Evolutionary conservation across 2,329 filamentous ascomycete species (phyloP).

Genomic region (Chaetomium sp.): DNA sequence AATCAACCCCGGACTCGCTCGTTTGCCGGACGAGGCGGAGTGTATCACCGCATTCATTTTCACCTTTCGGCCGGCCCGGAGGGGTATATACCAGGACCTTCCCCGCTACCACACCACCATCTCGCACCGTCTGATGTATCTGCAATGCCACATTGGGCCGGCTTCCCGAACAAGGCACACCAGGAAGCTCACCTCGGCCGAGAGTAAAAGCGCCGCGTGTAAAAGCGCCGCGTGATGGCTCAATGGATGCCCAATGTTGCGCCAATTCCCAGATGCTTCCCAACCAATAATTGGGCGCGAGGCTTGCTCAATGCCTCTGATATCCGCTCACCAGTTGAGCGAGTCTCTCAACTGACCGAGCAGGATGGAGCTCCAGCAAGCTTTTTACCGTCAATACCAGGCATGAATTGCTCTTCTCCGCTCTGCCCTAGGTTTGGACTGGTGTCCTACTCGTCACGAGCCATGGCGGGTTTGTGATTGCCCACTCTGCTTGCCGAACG

Average conservation of each 20-base stretch:
- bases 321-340: slow-evolving; percentile 1
- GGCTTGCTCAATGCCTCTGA: slow-evolving; percentile 19
- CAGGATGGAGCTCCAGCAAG: background rate
- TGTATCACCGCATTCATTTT: background rate
- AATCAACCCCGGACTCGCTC: slow-evolving; percentile 9
- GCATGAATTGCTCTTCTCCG: background rate
- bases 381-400: background rate
- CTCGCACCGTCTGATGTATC: slow-evolving; percentile 11
- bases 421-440: background rate
- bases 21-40: background rate
- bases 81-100: slow-evolving; percentile 7
- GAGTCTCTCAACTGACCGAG: slow-evolving; percentile 1
- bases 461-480: slow-evolving; percentile 21
- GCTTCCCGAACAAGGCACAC: slow-evolving; percentile 25
- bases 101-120: slow-evolving; percentile 1
- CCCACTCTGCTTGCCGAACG: slow-evolving; percentile 2
- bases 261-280: slow-evolving; percentile 25
- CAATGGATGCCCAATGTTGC: slow-evolving; percentile 32
- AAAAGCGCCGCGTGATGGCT: slow-evolving; percentile 16
- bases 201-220: slow-evolving; percentile 18
- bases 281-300: slow-evolving; percentile 24
- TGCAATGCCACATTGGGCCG: slow-evolving; percentile 19
- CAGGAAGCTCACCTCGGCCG: slow-evolving; percentile 21
- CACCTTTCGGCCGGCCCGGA: background rate
- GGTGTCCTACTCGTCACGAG: slow-evolving; percentile 8